Evolutionary conservation across 805 yeast genomes (phyloP).

Genomic region (Lachancea meyersii): DNA sequence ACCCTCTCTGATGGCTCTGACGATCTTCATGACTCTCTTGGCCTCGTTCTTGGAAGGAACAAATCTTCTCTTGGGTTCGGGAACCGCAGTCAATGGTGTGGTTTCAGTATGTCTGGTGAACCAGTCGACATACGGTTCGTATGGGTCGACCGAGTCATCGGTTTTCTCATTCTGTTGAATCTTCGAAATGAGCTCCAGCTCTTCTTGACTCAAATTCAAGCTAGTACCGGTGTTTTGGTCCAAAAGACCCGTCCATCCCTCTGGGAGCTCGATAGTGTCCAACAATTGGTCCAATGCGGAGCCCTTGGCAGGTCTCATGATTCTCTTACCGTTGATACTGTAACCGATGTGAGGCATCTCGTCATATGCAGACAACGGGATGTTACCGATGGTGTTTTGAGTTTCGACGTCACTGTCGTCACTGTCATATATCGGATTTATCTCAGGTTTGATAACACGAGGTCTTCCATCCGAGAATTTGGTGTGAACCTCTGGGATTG

Average conservation of each 20-base stretch:
- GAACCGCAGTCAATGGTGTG: constrained; percentile 89
- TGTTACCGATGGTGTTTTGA: constrained; percentile 84
- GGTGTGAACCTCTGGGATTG: constrained; percentile 42
- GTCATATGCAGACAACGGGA: constrained; percentile 89
- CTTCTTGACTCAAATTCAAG: constrained; percentile 78
- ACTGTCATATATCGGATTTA: constrained; percentile 88
- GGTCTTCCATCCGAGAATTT: constrained; percentile 72
- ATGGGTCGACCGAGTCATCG: constrained; percentile 74
- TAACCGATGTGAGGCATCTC: constrained; percentile 97
- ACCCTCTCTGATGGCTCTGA: constrained; percentile 93
- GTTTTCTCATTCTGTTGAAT: constrained; percentile 82
- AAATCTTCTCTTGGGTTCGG: constrained; percentile 96
- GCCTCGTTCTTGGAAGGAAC: constrained; percentile 97
- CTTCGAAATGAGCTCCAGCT: constrained; percentile 78
- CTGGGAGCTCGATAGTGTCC: constrained; percentile 89
- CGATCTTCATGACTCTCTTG: constrained; percentile 91
- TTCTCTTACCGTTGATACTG: constrained; percentile 93
- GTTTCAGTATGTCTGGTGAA: constrained; percentile 76
- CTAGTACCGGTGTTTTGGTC: constrained; percentile 84
- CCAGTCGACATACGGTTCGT: constrained; percentile 94
- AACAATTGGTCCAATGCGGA: constrained; percentile 86
- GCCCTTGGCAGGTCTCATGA: constrained; percentile 98
- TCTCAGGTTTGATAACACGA: constrained; percentile 79
- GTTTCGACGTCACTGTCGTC: constrained; percentile 86
- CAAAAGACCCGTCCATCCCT: constrained; percentile 96